A percentile compares a stretch with the other conserved stretches of the same genome.
phyloP scores from a whole-genome alignment of 176 grass and related monocot genomes.

The Thalia dealbata region DNA sequence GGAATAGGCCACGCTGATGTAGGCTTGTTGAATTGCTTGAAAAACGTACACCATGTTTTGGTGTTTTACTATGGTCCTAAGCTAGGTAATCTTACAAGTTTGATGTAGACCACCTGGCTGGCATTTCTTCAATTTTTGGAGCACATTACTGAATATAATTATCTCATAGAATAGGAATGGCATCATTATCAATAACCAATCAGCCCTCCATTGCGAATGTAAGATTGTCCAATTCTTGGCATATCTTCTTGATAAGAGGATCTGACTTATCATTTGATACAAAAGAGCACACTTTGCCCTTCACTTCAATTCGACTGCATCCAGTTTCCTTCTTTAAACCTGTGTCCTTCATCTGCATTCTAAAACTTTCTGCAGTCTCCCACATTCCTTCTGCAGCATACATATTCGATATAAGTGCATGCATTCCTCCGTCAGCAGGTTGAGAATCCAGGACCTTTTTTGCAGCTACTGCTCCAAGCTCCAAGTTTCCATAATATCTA shows the following conservation, averaged over 20 bases:
- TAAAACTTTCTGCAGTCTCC: slow-evolving; percentile 37
- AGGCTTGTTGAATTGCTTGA: background rate
- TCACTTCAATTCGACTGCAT: slow-evolving; percentile 65
- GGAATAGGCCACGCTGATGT: background rate
- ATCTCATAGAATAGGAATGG: background rate
- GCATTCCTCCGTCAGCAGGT: slow-evolving; percentile 61
- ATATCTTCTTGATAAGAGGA: slow-evolving; percentile 45
- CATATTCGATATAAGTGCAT: slow-evolving; percentile 58
- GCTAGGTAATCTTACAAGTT: background rate
- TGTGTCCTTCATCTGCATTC: slow-evolving; percentile 47
- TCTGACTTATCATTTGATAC: slow-evolving; percentile 49
- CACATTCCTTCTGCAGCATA: slow-evolving; percentile 66
- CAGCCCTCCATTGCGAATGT: slow-evolving; percentile 42
- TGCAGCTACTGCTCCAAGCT: slow-evolving; percentile 52
- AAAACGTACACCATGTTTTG: background rate
- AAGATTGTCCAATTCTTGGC: slow-evolving; percentile 45
- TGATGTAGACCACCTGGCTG: background rate
- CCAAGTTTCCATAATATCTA: slow-evolving; percentile 47
- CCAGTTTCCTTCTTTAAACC: slow-evolving; percentile 67
- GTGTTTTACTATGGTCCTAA: background rate
- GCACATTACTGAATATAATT: background rate
- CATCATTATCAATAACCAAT: slow-evolving; percentile 6
- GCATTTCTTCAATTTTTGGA: background rate
- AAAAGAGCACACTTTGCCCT: slow-evolving; percentile 43
- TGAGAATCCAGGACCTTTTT: slow-evolving; percentile 37